Evolutionary conservation across 2,329 filamentous ascomycete genomes (phyloP), one percentile per base, ranked within the genome.

Genomic region (Diplodia mutila): DNA sequence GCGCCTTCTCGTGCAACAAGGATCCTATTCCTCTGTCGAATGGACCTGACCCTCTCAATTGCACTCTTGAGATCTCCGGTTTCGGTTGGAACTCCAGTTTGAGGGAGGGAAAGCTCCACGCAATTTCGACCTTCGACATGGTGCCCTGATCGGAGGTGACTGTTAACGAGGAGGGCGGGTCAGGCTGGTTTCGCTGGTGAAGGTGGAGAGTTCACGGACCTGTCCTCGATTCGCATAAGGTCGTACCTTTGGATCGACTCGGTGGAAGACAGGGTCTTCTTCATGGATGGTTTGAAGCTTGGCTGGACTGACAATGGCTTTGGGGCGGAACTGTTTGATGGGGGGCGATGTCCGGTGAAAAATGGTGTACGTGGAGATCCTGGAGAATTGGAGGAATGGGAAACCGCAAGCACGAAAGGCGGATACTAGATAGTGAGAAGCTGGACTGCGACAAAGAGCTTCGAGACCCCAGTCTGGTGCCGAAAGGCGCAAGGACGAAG

Each of bases 261-360:
- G 12, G 39, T 8, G 5, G 74, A 78, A 46, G 79, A 80, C 69
- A 73, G 78, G 67, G 72, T 77, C 32, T 82, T 80, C 71, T 82
- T 85, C 75, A 76, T 85, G 75, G 84, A 85, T 70, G 78, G 83
- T 67, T 71, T 86, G 67, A 70, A 77, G 54, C 72, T 85, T 72
- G 79, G 77, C 51, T 86, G 84, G 84, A 79, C 75, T 67, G 81
- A 86, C 75, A 82, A 82, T n/a, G n/a, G n/a, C n/a, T n/a, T n/a
- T n/a, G n/a, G n/a, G n/a, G n/a, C n/a, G n/a, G n/a, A n/a, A n/a
- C n/a, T n/a, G n/a, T n/a, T n/a, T n/a, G n/a, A n/a, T n/a, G n/a
- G n/a, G n/a, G n/a, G n/a, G n/a, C n/a, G n/a, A n/a, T n/a, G n/a
- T n/a, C n/a, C n/a, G n/a, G n/a, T n/a, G n/a, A n/a, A n/a, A n/a